Evolutionary conservation across 2,329 filamentous ascomycete genomes (phyloP), one percentile per base, ranked within the genome.

Genomic region (Onygenales sp.): DNA sequence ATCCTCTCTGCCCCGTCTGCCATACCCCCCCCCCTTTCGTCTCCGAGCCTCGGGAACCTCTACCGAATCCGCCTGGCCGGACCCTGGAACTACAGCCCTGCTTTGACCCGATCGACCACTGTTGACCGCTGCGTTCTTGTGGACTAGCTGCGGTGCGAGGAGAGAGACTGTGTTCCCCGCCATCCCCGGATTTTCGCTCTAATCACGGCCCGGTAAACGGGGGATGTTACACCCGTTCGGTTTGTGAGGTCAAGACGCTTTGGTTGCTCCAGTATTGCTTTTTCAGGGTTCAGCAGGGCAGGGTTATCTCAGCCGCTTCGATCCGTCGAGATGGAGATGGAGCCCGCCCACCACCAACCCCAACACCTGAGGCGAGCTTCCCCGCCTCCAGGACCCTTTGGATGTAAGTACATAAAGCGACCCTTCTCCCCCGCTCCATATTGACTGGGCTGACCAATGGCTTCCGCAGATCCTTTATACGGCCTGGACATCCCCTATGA

Each of bases 371-470:
- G 75, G 34, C 54, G 50, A 17, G 50, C 76, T 66, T 73, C 77
- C 62, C 75, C 81, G 62, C 70, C 75, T 53, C 74, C 78, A 58
- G 71, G 80, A 64, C 80, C 81, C 39, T 87, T 87, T 76, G 84
- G 84, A 63, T 87, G 84, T 87, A 77, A 61, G 83, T 27, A 42
- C 39, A 17, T 44, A n/a, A 21, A 9, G 1, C 7, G 14, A 6
- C n/a, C 17, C 11, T n/a, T 42, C 40, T 14, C 11, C 14, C 40
- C 8, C 8, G 8, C n/a, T 2, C 11, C n/a, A 42, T 42, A 8
- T 42, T 17, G 40, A 14, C 14, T 14, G 17, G 14, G 13, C 17
- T 8, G 14, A 42, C 6, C 17, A 17, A 8, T 42, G 40, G 7
- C 14, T 42, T 17, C 17, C 32, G 11, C 21, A 70, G 68, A 70